These are phyloP conservation scores for Suillus placidus DNA, from an alignment of 768 basidiomycete species.

Conservation along the genomic window DNA sequence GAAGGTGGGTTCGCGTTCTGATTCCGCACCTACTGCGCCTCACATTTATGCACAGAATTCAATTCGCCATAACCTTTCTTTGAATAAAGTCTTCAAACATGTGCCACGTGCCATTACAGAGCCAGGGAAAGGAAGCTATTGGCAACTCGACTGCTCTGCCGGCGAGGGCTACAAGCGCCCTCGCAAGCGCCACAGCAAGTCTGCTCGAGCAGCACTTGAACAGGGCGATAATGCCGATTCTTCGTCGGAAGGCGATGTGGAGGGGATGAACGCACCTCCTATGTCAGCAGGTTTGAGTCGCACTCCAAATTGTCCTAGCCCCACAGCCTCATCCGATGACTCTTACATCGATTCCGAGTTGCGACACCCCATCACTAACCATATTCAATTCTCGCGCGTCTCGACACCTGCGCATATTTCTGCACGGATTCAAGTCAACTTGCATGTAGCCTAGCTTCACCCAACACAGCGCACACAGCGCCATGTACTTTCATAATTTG, in stretches of 20 bases:
- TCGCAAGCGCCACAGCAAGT: conserved; percentile 55
- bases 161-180: conserved; percentile 65
- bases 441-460: too few species aligned
- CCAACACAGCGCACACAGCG: too few species aligned
- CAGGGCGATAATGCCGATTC: conserved; percentile 28
- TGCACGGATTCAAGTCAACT: too few species aligned
- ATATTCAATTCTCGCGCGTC: too few species aligned
- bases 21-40: conserved; percentile 1
- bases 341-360: conserved; percentile 40
- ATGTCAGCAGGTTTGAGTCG: conserved; percentile 4
- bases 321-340: conserved; percentile 33
- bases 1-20: conserved; percentile 53
- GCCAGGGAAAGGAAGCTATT: conserved; percentile 72
- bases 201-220: conserved; percentile 29
- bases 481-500: too few species aligned
- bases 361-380: too few species aligned
- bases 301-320: conserved; percentile 2
- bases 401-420: too few species aligned
- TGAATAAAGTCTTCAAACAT: conserved; percentile 60
- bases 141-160: conserved; percentile 55
- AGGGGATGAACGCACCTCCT: conserved; percentile 15
- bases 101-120: conserved; percentile 62
- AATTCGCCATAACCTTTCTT: conserved; percentile 52
- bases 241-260: conserved; percentile 29
- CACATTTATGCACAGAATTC: conserved; percentile 41